Conservation (phyloP, 805 yeast genomes). For the Saturnispora halmiae region DNA sequence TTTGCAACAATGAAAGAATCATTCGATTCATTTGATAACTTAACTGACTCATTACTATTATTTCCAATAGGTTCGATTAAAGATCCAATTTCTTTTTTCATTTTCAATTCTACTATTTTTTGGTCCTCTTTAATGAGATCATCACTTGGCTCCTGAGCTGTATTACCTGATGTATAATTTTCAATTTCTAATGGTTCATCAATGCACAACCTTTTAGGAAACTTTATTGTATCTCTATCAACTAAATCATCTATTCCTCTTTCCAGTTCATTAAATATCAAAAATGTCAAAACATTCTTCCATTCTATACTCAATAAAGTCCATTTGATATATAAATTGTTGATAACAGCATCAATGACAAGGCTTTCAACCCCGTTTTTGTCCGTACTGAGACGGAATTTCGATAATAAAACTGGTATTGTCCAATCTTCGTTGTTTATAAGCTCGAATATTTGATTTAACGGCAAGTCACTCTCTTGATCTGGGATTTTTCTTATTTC, state of each 20-base stretch:
- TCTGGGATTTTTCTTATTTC: constrained; percentile 32
- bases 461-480: constrained; percentile 34
- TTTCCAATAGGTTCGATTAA: neutral
- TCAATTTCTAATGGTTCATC: constrained; percentile 52
- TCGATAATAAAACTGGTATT: constrained; percentile 66
- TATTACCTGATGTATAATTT: neutral
- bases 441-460: constrained; percentile 49
- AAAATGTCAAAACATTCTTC: constrained; percentile 60
- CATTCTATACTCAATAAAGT: constrained; percentile 44
- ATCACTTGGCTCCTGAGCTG: too few relatives aligned
- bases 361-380: constrained; percentile 58
- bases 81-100: neutral
- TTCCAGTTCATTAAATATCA: constrained; percentile 79
- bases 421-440: constrained; percentile 74
- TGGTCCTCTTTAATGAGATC: neutral
- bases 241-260: constrained; percentile 29
- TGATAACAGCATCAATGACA: constrained; percentile 75
- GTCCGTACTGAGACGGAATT: constrained; percentile 44
- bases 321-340: constrained; percentile 55
- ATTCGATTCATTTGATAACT: neutral
- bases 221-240: constrained; percentile 48
- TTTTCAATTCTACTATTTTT: neutral
- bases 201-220: constrained; percentile 67
- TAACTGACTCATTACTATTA: neutral
- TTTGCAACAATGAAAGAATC: constrained; percentile 1